A percentile compares a stretch with the other conserved stretches of the same genome.
phyloP scores from a whole-genome alignment of 331 rosid genomes.

The Spiraea crenata region DNA sequence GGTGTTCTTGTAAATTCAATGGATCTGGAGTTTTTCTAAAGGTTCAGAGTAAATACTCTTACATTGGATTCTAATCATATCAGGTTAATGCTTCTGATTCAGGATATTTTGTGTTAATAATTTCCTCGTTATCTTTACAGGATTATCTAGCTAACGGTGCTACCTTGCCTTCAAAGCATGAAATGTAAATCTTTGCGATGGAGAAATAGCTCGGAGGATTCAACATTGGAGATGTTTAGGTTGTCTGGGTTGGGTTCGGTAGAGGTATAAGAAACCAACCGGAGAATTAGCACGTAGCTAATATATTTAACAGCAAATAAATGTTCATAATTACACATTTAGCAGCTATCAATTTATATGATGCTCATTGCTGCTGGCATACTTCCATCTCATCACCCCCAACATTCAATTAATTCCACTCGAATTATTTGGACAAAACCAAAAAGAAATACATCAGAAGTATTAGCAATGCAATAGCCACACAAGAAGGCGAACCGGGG shows the following conservation, averaged over 20 bases:
- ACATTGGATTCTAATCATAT: conserved; percentile 10
- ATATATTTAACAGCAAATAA: conserved; percentile 2
- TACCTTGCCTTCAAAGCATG: neutral
- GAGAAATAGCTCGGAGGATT: conserved; percentile 3
- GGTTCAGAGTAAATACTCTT: conserved; percentile 14
- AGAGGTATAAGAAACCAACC: neutral
- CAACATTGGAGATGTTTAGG: neutral
- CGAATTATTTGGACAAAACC: too few species aligned
- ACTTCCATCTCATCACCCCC: neutral
- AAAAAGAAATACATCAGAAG: neutral
- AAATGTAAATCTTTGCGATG: neutral
- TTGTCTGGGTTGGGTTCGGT: neutral
- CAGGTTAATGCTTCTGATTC: neutral
- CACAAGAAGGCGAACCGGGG: neutral
- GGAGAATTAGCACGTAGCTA: neutral
- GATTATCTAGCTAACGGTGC: neutral
- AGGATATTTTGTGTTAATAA: neutral
- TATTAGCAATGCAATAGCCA: neutral
- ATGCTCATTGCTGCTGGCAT: neutral
- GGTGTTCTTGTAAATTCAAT: conserved; percentile 57
- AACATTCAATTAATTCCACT: neutral
- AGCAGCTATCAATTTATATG: too few species aligned
- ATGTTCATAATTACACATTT: neutral
- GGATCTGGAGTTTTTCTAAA: conserved; percentile 73
- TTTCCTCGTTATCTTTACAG: neutral